Base-by-base conservation (phyloP, 2,329 filamentous ascomycete genomes). In the Pyrenophora teres region DNA sequence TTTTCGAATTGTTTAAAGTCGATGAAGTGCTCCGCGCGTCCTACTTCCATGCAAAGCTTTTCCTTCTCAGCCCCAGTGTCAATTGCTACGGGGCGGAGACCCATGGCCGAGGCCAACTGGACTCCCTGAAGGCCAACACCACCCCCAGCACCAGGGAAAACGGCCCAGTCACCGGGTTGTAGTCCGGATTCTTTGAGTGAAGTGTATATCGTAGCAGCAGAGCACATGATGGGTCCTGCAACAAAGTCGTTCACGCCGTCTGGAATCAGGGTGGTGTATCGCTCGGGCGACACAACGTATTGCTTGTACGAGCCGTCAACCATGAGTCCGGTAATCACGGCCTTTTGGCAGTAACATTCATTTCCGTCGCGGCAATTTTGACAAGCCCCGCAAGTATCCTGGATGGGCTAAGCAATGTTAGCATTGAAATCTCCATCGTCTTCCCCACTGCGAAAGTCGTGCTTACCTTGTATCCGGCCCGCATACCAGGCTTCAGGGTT, bases 221-320 rank as follows among this genome's bases (percentile, higher is more conserved):
- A 68, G 70, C 83, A 86, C 81, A 86, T 84, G 51, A 86, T 79
- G 0, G 83, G 83, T 0, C 78, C 83, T 4, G 83, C 83, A n/a
- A 82, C 68, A 54, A 80, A 78, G 53, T 84, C 82, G 0, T 72
- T 68, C 0, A 85, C 77, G 0, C 78, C 81, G 30, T 84, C 80
- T 0, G 82, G 83, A 49, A 85, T 84, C 16, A 77, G 74, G 0
- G 76, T 77, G 0, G 81, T 81, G 59, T 83, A 84, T 33, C 75
- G 75, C 12, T 81, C 82, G 0, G 83, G 83, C 1, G 77, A 80
- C 10, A 78, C 74, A 33, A 85, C 71, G 64, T 86, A 87, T 65
- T 86, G 81, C 67, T 84, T 80, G 64, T 84, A 86, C 1, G 81
- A 81, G 1, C 82, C 68, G 13, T 72, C 65, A 32, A 60, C 46